Percentiles rank a stretch among this genome's conserved stretches.
phyloP scores from a whole-genome alignment of 306 rosid genomes.

The Trifolium fragiferum region DNA sequence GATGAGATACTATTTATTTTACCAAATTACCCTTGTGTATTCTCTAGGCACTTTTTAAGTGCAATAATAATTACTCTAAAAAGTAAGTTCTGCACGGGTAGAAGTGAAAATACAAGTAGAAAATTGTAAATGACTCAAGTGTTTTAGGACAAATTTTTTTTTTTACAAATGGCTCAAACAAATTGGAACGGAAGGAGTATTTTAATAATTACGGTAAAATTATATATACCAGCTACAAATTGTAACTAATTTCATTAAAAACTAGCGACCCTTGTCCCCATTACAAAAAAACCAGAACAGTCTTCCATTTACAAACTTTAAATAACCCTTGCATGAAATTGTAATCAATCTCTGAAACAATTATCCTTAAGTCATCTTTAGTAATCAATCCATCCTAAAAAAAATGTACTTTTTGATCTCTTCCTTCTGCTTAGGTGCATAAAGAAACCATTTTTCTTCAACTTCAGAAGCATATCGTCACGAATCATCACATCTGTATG shows the following conservation, averaged over 20 bases:
- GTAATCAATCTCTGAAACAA: too few species aligned
- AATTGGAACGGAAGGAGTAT: too few species aligned
- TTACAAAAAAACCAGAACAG: not conserved
- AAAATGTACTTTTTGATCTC: conserved; percentile 44
- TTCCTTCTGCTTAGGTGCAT: conserved; percentile 40
- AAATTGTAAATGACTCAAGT: too few species aligned
- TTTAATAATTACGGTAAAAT: not conserved
- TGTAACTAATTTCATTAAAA: conserved; percentile 3
- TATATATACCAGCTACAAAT: not conserved
- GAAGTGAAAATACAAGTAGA: too few species aligned
- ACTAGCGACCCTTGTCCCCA: not conserved
- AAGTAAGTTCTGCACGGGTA: too few species aligned
- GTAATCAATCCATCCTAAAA: conserved; percentile 31
- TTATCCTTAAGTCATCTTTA: too few species aligned
- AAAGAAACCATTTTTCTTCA: conserved; percentile 49
- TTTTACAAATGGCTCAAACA: too few species aligned
- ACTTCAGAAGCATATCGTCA: conserved; percentile 7
- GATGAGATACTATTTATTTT: too few species aligned
- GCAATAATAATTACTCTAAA: too few species aligned
- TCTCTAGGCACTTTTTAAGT: too few species aligned
- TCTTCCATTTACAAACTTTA: not conserved
- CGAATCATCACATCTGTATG: conserved; percentile 39
- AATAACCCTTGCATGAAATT: not conserved
- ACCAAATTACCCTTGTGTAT: too few species aligned
- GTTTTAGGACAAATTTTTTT: too few species aligned